Evolutionary conservation across 2,329 filamentous ascomycete genomes (phyloP), one percentile per base, ranked within the genome.

Genomic region (Elsinoe necatrix): DNA sequence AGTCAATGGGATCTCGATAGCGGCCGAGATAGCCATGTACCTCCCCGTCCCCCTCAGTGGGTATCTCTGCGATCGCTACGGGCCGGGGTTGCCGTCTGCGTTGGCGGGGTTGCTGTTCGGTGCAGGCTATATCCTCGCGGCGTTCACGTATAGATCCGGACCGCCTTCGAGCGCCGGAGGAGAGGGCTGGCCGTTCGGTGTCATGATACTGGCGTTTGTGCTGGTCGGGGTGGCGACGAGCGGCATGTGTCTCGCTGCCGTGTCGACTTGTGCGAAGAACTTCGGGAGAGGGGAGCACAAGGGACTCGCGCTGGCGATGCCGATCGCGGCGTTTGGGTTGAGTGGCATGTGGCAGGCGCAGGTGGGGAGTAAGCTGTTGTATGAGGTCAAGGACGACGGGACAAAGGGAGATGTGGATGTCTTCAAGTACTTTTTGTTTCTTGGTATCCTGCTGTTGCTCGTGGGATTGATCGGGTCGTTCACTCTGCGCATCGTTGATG

Each of bases 251-350:
- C 78, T 97, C 57, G 81, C 85, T 52, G 86, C 89, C 1, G 86
- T 98, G n/a, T 92, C 92, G 5, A 95, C 92, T 0, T 95, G 90
- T 67, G 93, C 93, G 34, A 98, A 98, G 82, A 98, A 97, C 73
- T 98, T 97, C 72, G 91, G 91, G 50, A 84, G 86, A 59, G 89
- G 90, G 3, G 87, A 85, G 66, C 85, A 95, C 66, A 86, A 92
- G 65, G 93, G 93, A 0, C 74, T 98, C 52, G 92, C 95, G 59
- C 78, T 98, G 56, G 91, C 92, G 1, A 79, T 89, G 59, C 93
- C 93, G 1, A 96, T 97, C 68, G 89, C 93, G 0, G 86, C 88
- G 5, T 95, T 96, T 68, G 93, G 93, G 0, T 72, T 98, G 57
- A 95, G 91, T 67, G 90, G 91, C 48, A 92, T 98, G 86, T 95